Conservation (phyloP, 2,329 filamentous ascomycete genomes). For the Cytospora mali region DNA sequence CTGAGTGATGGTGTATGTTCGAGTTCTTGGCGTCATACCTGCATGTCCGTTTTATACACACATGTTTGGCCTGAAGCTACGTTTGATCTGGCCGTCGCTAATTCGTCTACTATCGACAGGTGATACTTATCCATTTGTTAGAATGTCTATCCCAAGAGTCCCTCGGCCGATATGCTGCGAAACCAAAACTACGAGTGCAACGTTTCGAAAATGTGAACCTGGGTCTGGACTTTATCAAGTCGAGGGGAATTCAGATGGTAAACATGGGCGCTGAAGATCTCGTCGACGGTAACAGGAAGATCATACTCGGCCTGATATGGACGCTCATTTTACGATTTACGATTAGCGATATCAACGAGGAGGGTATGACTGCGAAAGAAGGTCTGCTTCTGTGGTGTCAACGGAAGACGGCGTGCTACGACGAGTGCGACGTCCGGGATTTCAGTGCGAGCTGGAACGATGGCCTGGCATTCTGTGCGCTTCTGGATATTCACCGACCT, state of each 20-base stretch:
- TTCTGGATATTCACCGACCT: slow-evolving; percentile 94
- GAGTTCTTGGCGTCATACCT: slow-evolving; percentile 1
- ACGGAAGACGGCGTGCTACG: slow-evolving; percentile 96
- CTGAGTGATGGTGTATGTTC: slow-evolving; percentile 86
- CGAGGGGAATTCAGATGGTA: slow-evolving; percentile 89
- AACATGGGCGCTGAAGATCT: slow-evolving; percentile 99
- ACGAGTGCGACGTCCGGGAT: slow-evolving; percentile 92
- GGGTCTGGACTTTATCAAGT: slow-evolving; percentile 85
- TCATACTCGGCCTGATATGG: slow-evolving; percentile 97
- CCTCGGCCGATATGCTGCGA: slow-evolving; percentile 93
- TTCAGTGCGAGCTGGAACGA: slow-evolving; percentile 98
- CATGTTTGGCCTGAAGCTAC: neutral
- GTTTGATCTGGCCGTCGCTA: neutral
- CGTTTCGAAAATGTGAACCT: slow-evolving; percentile 98
- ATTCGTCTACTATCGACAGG: slow-evolving; percentile 50
- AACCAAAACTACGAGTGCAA: slow-evolving; percentile 94
- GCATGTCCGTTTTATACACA: neutral
- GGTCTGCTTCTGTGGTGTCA: slow-evolving; percentile 96
- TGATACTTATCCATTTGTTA: slow-evolving; percentile 93
- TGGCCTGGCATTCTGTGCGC: slow-evolving; percentile 91
- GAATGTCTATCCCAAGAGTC: slow-evolving; percentile 95
- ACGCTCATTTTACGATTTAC: slow-evolving; percentile 97
- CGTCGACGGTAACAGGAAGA: slow-evolving; percentile 96
- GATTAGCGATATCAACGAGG: slow-evolving; percentile 97
- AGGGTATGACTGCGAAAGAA: slow-evolving; percentile 97